Base-by-base conservation (phyloP, 2,329 filamentous ascomycete genomes). In the Beauveria asiatica region DNA sequence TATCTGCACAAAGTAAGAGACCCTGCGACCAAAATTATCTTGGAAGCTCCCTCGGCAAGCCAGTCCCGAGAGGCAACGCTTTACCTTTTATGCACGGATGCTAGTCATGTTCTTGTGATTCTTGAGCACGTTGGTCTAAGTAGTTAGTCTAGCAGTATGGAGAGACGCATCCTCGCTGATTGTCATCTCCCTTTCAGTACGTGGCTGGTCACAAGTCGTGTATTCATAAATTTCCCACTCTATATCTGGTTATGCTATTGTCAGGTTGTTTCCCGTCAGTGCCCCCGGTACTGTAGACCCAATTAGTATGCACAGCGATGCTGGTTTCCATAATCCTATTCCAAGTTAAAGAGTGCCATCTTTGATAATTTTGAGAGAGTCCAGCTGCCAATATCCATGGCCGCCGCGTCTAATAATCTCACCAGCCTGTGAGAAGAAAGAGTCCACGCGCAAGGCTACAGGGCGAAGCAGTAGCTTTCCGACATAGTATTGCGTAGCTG, bases 341-440 rank as follows among this genome's bases (percentile, higher is more conserved):
- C 8, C 13, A 41, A 39, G 16, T 56, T 30, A 60, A 4, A 54
- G 33, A 41, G 51, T 48, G 5, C 59, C 59, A 23, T 62, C 57
- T 21, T 58, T 41, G 9, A 62, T 59, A 7, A 62, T 46, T 21
- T 41, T 55, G 25, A 62, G 41, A 30, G 61, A 59, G 17, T 59
- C 56, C 46, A 62, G 48, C 52, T 62, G 61, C 61, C 61, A 62
- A 30, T 60, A 62, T 16, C 61, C 61, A 21, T 62, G 61, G n/a
- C 61, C 59, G 3, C 66, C 66, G 19, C 67, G 64, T 3, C 67
- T 63, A 33, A 70, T 64, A 41, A 69, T 66, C 16, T 66, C 63
- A 9, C 66, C 66, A 11, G 74, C 73, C 52, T 76, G 74, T 5
- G 68, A 67, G 23, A 76, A 76, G 57, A 76, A 75, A 0, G 74